These are phyloP conservation scores for Mycena leptocephala DNA, from an alignment of 768 basidiomycete genomes.

Conservation along the genomic window DNA sequence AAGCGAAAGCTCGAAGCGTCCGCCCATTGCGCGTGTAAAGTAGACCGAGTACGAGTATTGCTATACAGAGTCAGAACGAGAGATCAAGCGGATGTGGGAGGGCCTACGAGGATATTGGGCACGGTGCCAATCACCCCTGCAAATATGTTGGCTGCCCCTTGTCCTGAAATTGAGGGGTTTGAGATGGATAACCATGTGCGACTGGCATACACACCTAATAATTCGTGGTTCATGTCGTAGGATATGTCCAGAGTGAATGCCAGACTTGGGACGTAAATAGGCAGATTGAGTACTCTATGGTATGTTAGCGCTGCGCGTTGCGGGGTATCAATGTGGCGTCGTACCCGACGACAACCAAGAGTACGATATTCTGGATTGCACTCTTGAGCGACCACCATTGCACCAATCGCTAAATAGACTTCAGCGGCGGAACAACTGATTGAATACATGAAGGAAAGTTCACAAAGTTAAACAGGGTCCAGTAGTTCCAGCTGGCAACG, in stretches of 20 bases:
- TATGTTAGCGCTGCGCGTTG: no score
- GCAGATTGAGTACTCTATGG: slow-evolving; percentile 38
- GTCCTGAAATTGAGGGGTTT: slow-evolving; percentile 7
- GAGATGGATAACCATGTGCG: neutral
- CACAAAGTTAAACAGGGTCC: slow-evolving; percentile 42
- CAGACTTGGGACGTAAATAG: slow-evolving; percentile 42
- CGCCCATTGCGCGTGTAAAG: slow-evolving; percentile 42
- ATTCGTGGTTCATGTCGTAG: slow-evolving; percentile 45
- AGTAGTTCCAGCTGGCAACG: slow-evolving; percentile 43
- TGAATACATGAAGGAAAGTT: no score
- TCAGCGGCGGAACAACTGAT: no score
- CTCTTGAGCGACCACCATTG: slow-evolving; percentile 41
- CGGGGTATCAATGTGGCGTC: no score
- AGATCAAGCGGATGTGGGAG: no score
- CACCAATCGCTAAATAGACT: slow-evolving; percentile 22
- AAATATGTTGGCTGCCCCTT: slow-evolving; percentile 39
- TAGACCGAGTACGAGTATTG: slow-evolving; percentile 41
- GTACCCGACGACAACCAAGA: slow-evolving; percentile 42
- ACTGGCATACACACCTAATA: slow-evolving; percentile 27
- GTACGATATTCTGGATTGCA: slow-evolving; percentile 39
- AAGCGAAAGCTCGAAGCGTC: slow-evolving; percentile 40
- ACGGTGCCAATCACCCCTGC: slow-evolving; percentile 40
- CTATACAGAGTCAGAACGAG: neutral
- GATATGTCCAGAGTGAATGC: slow-evolving; percentile 42
- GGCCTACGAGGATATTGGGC: slow-evolving; percentile 41